Evolutionary conservation across 805 yeast species (phyloP).

Genomic region (Yarrowia sp.): DNA sequence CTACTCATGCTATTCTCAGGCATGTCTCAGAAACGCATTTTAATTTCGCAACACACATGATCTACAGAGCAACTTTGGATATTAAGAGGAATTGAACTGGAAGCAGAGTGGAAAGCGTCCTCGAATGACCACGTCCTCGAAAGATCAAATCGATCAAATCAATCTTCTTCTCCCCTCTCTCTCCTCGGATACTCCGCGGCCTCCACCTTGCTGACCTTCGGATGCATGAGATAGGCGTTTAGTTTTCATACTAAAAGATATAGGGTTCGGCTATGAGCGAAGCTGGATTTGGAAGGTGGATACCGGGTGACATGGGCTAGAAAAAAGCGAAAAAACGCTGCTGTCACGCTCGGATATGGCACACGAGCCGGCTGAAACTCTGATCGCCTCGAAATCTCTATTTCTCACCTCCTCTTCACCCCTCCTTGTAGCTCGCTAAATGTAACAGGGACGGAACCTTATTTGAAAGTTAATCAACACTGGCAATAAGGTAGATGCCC

Average conservation of each 20-base stretch:
- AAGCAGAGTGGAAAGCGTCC: too few relatives aligned
- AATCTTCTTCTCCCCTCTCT: too few relatives aligned
- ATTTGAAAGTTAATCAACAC: constrained; percentile 1
- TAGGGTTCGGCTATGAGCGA: constrained; percentile 5
- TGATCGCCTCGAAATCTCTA: not conserved
- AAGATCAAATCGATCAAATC: too few relatives aligned
- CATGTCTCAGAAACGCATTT: not conserved
- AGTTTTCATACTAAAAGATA: not conserved
- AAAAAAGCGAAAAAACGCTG: too few relatives aligned
- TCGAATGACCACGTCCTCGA: too few relatives aligned
- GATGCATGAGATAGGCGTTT: constrained; percentile 21
- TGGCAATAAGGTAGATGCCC: not conserved
- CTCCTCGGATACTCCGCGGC: not conserved
- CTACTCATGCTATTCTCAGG: not conserved
- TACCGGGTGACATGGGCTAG: not conserved
- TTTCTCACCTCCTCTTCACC: too few relatives aligned
- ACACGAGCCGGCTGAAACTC: not conserved
- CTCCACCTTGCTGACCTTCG: not conserved
- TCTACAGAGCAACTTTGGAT: not conserved
- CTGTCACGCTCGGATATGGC: not conserved
- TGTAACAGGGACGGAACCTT: constrained; percentile 4
- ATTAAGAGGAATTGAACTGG: not conserved
- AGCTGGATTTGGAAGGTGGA: not conserved
- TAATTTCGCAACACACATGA: constrained; percentile 3
- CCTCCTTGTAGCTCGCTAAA: not conserved